Evolutionary conservation across 208 protist species (phyloP).

Genomic region (Plasmodiophora brassicae): DNA sequence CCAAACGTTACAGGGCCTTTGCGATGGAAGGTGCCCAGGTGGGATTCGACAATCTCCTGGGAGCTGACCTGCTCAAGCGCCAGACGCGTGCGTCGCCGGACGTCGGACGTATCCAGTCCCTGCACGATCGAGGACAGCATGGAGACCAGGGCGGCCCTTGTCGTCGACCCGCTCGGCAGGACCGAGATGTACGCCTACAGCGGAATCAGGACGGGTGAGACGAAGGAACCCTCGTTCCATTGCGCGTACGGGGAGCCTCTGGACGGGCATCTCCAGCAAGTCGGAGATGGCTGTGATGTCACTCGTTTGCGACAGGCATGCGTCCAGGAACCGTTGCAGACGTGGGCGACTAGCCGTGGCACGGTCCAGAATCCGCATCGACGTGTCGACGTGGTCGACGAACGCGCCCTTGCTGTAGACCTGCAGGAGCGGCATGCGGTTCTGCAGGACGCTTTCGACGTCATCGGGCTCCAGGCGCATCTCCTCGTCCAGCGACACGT

Average conservation of each 20-base stretch:
- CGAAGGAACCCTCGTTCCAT: not conserved
- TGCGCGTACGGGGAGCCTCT: not conserved
- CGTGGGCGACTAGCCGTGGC: not conserved
- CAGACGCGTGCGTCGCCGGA: not conserved
- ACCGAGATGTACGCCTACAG: conserved; percentile 3
- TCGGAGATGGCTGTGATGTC: not conserved
- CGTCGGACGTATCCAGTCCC: not conserved
- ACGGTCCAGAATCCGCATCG: not conserved
- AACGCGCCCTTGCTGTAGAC: not conserved
- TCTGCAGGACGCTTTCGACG: not conserved
- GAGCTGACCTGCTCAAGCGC: not conserved
- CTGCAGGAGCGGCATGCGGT: not conserved
- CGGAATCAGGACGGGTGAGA: not conserved
- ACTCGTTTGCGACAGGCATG: not conserved
- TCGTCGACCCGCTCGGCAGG: not conserved
- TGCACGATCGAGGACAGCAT: not conserved
- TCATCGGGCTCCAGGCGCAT: not conserved
- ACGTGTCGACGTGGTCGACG: not conserved
- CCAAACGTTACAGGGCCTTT: not conserved
- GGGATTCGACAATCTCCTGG: too few species aligned
- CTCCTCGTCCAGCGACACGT: not conserved
- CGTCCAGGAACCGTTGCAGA: not conserved
- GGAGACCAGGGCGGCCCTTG: not conserved
- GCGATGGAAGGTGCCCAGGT: not conserved
- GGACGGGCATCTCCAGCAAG: not conserved